Conservation (phyloP, 768 basidiomycete species). For the Serendipita sp. region DNA sequence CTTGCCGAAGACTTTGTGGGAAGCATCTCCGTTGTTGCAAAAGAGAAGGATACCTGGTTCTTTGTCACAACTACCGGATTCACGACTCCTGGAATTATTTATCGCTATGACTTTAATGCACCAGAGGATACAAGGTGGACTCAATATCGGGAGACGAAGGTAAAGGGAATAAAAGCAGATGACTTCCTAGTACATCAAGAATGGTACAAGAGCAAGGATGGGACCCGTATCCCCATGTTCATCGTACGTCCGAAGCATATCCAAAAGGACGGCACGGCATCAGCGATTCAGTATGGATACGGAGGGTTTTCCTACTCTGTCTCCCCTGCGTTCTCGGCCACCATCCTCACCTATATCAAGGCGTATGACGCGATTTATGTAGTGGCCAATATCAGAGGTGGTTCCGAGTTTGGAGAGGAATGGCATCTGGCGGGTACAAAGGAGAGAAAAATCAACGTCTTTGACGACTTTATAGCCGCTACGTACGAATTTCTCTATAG, state of each 20-base stretch:
- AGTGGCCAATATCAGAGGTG: slow-evolving; percentile 41
- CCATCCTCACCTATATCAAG: slow-evolving; percentile 58
- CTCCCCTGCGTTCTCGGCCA: slow-evolving; percentile 53
- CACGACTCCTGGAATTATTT: slow-evolving; percentile 53
- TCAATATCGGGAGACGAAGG: slow-evolving; percentile 39
- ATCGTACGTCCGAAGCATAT: slow-evolving; percentile 62
- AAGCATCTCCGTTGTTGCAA: slow-evolving; percentile 33
- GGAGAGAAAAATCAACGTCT: slow-evolving; percentile 64
- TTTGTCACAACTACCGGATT: slow-evolving; percentile 54
- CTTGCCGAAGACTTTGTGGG: slow-evolving; percentile 57
- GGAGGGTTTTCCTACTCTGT: slow-evolving; percentile 69
- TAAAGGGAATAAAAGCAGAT: slow-evolving; percentile 44
- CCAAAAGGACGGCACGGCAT: slow-evolving; percentile 54
- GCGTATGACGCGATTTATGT: slow-evolving; percentile 54
- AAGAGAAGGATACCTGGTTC: slow-evolving; percentile 39
- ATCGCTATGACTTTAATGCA: slow-evolving; percentile 40
- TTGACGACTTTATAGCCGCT: slow-evolving; percentile 71
- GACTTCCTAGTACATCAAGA: slow-evolving; percentile 66
- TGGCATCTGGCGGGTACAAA: slow-evolving; percentile 63
- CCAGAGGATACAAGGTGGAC: slow-evolving; percentile 36
- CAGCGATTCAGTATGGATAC: slow-evolving; percentile 68
- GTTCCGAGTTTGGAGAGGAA: slow-evolving; percentile 68
- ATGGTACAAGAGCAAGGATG: slow-evolving; percentile 68
- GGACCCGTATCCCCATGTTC: slow-evolving; percentile 74
- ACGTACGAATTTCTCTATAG: slow-evolving; percentile 32